Conservation (phyloP, 108 stramenopile species). For the Nitzschia sp. region DNA sequence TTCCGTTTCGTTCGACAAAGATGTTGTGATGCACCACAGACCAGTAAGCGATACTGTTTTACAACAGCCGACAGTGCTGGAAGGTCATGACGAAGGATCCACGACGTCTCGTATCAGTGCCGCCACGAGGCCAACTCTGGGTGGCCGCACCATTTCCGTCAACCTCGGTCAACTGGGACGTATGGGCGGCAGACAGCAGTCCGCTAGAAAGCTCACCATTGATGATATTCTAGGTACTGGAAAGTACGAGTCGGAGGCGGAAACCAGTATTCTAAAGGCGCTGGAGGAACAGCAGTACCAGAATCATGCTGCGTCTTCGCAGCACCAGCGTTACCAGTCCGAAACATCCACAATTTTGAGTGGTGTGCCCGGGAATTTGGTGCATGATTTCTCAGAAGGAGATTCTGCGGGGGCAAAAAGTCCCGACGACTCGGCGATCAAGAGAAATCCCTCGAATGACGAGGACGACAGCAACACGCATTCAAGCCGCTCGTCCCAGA, state of each 20-base stretch:
- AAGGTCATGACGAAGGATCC: not conserved
- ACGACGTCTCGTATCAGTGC: not conserved
- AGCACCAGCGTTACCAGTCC: not conserved
- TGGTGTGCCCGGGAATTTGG: constrained; percentile 13
- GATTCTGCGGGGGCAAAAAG: not conserved
- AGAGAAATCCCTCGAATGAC: not conserved
- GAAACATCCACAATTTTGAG: constrained; percentile 12
- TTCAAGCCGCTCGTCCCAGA: not conserved
- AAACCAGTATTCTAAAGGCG: constrained; percentile 25
- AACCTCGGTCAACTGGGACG: not conserved
- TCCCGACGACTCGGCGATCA: not conserved
- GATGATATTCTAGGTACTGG: constrained; percentile 19
- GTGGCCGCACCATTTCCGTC: not conserved
- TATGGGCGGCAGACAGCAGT: not conserved
- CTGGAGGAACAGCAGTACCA: constrained; percentile 17
- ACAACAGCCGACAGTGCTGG: not conserved
- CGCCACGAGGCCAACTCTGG: not conserved
- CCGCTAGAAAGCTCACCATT: constrained; percentile 7
- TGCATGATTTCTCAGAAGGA: constrained; percentile 23
- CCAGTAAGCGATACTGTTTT: not conserved
- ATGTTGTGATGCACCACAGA: not conserved
- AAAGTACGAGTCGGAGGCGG: constrained; percentile 25
- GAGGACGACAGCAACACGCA: not conserved
- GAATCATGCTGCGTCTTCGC: not conserved
- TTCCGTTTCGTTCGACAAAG: constrained; percentile 14